These are phyloP conservation scores for Baudoinia panamericana DNA, from an alignment of 495 filamentous ascomycete species.

Conservation along the genomic window DNA sequence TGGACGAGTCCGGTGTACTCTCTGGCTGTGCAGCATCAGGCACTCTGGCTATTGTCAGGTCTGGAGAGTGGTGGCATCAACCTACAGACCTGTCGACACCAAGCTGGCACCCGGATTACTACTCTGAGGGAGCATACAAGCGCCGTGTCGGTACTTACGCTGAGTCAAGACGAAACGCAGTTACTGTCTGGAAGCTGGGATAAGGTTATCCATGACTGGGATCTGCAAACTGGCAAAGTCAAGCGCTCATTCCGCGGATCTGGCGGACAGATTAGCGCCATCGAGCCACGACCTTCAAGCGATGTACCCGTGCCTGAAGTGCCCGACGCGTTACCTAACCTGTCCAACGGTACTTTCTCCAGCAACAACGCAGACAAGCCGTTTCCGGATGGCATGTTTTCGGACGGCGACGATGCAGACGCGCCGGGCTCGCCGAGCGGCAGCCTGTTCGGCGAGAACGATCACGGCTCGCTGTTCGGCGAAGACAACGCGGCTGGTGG, in stretches of 20 bases:
- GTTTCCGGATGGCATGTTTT: slow-evolving; percentile 35
- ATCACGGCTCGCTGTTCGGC: slow-evolving; percentile 72
- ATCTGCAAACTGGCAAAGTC: slow-evolving; percentile 74
- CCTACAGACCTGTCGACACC: slow-evolving; percentile 84
- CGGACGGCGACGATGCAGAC: slow-evolving; percentile 36
- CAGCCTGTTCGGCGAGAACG: slow-evolving; percentile 43
- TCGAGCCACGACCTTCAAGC: slow-evolving; percentile 73
- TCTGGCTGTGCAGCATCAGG: slow-evolving; percentile 76
- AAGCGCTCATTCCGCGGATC: slow-evolving; percentile 60
- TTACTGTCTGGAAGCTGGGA: slow-evolving; percentile 95
- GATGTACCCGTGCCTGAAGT: slow-evolving; percentile 61
- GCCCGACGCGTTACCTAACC: slow-evolving; percentile 41
- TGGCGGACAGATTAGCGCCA: slow-evolving; percentile 72
- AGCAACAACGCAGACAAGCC: slow-evolving; percentile 45
- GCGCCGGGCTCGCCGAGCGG: slow-evolving; percentile 53
- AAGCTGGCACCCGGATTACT: slow-evolving; percentile 79
- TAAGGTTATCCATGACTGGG: slow-evolving; percentile 87
- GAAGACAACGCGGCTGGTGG: slow-evolving; percentile 41
- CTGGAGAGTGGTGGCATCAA: slow-evolving; percentile 86
- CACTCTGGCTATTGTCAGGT: slow-evolving; percentile 80
- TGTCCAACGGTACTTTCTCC: slow-evolving; percentile 52
- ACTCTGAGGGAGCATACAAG: slow-evolving; percentile 75
- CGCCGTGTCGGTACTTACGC: slow-evolving; percentile 74
- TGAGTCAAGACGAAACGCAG: slow-evolving; percentile 74
- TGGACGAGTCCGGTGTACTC: slow-evolving; percentile 81